Base-by-base conservation (phyloP, 306 rosid genomes). In the Gynostemma pentaphyllum region DNA sequence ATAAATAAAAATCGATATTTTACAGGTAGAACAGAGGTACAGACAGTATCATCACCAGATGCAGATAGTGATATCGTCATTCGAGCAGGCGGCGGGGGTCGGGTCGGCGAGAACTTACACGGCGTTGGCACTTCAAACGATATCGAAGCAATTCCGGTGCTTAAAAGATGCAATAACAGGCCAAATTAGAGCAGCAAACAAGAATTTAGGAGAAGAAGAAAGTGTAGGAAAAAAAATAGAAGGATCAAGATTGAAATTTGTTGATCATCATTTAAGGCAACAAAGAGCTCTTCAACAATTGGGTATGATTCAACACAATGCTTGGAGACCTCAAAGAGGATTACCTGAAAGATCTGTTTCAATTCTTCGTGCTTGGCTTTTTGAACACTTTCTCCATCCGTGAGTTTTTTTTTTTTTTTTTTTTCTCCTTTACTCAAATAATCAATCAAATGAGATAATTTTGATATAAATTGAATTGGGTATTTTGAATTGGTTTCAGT, bases 261-360 rank as follows among this genome's bases (percentile, higher is more conserved):
- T 94, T 0, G 99, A 94, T 50, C 81, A 92, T 64, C 99, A 92
- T 23, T 80, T 92, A 5, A 61, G 99, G 37, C 99, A 88, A 72
- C 99, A 94, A 26, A 75, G 94, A 64, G 95, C 99, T 70, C 94
- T 94, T 21, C 99, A 94, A 30, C 99, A 94, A 32, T 64, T 94
- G 79, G 99, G 99, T 45, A 94, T 94, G 97, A 86, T 94, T 72
- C 94, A 94, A 79, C 97, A 94, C 70, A 94, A 94, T 67, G 99
- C 99, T 67, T 94, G 99, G 99, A 84, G 99, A 82, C 99, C 99
- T 68, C 99, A 88, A 62, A 70, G 99, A 76, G 99, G 99, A 49
- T 75, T 94, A 72, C 99, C 99, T 0, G 99, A 94, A 75, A 48
- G 97, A 69, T 94, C 99, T 0, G 99, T 94, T 69, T 94, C 99